These are phyloP conservation scores for Chlorella vulgaris DNA, from an alignment of 139 green algal genomes.

Conservation along the genomic window DNA sequence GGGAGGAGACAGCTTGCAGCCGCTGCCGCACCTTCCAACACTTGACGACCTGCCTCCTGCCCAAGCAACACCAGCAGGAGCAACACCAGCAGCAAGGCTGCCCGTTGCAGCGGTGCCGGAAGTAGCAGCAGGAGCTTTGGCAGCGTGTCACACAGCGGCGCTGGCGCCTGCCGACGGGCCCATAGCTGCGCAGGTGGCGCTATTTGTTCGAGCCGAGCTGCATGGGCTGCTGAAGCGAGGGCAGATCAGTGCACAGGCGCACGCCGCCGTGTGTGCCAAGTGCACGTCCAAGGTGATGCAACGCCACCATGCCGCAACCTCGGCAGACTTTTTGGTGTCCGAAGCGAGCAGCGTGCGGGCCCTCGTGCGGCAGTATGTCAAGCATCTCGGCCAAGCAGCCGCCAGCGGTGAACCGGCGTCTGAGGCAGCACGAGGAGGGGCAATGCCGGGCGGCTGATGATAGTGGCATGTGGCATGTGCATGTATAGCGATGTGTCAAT, in stretches of 20 bases:
- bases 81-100: not conserved
- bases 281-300: slow-evolving; percentile 20
- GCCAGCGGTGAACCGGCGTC: not conserved
- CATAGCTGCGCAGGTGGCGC: slow-evolving; percentile 2
- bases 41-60: no score
- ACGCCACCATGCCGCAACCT: not conserved
- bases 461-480: no score
- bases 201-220: slow-evolving; percentile 16
- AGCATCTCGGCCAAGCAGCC: slow-evolving; percentile 1
- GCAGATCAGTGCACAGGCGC: not conserved
- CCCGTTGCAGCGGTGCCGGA: not conserved
- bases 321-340: slow-evolving; percentile 18
- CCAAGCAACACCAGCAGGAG: not conserved
- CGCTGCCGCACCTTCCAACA: no score
- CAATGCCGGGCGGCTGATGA: not conserved
- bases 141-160: not conserved
- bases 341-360: not conserved
- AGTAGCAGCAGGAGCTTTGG: not conserved
- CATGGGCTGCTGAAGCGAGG: slow-evolving; percentile 3
- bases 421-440: not conserved
- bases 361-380: slow-evolving; percentile 13
- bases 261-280: not conserved
- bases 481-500: no score
- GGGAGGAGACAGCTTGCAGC: no score
- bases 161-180: not conserved